phyloP scores from a whole-genome alignment of 805 yeast genomes.

The Candida quercuum region DNA sequence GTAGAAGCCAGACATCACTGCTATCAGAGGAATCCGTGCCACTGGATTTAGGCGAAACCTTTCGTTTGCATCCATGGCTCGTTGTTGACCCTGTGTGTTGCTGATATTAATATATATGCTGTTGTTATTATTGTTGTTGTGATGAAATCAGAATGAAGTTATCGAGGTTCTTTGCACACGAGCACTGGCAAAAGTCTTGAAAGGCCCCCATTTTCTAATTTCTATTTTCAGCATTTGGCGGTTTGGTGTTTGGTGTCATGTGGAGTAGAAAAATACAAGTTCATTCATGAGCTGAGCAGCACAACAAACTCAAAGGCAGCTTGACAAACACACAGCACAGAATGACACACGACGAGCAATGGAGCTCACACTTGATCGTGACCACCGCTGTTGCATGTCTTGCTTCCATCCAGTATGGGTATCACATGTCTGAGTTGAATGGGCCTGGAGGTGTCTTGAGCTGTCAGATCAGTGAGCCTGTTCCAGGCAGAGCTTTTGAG shows the following conservation, averaged over 20 bases:
- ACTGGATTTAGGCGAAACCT: conserved; percentile 46
- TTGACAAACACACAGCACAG: neutral
- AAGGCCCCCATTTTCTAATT: no score
- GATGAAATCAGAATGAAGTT: no score
- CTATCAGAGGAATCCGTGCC: conserved; percentile 39
- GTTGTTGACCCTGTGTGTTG: no score
- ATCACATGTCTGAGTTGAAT: conserved; percentile 90
- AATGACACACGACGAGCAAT: conserved; percentile 4
- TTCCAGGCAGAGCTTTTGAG: conserved; percentile 20
- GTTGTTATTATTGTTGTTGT: no score
- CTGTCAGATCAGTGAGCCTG: conserved; percentile 35
- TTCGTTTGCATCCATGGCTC: no score
- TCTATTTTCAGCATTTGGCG: no score
- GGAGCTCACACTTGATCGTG: conserved; percentile 28
- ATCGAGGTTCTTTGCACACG: no score
- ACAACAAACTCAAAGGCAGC: no score
- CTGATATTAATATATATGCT: no score
- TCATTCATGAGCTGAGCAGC: no score
- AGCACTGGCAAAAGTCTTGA: no score
- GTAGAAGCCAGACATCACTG: conserved; percentile 32
- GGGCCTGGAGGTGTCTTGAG: conserved; percentile 76
- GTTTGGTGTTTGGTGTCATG: neutral
- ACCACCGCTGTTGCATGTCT: conserved; percentile 59
- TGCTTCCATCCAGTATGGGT: conserved; percentile 86
- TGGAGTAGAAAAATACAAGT: neutral